A percentile compares a stretch with the other conserved stretches of the same genome.
Conservation (phyloP, 805 yeast genomes). For the Metschnikowia sp. region DNA sequence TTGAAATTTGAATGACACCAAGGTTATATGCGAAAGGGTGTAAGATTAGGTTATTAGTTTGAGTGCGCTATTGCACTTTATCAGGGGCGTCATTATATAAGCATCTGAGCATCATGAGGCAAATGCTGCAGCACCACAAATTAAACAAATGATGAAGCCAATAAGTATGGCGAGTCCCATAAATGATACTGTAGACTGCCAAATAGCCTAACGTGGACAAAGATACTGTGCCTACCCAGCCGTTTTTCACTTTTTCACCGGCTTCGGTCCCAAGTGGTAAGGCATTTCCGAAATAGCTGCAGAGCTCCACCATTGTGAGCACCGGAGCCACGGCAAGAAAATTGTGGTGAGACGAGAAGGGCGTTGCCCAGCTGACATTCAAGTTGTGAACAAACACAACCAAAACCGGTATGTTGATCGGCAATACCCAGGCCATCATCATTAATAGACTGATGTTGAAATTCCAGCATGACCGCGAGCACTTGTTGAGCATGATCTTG, state of each 20-base stretch:
- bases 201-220: conserved; percentile 45
- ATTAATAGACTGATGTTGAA: conserved; percentile 62
- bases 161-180: conserved; percentile 79
- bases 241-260: conserved; percentile 1
- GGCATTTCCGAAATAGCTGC: conserved; percentile 32
- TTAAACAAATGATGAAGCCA: conserved; percentile 81
- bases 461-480: conserved; percentile 37
- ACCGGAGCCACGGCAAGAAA: conserved; percentile 74
- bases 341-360: conserved; percentile 85
- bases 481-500: conserved; percentile 19
- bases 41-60: not conserved
- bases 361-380: conserved; percentile 73
- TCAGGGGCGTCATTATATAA: conserved; percentile 1
- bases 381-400: conserved; percentile 81
- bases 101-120: conserved; percentile 14
- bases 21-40: no score
- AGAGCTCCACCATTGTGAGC: conserved; percentile 53
- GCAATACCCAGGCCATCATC: conserved; percentile 73
- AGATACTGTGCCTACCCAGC: conserved; percentile 10
- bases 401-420: conserved; percentile 73
- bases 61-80: not conserved
- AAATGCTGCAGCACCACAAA: conserved; percentile 53
- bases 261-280: conserved; percentile 31
- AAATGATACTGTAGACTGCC: conserved; percentile 59
- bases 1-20: no score